A percentile compares a stretch with the other conserved stretches of the same genome.
Evolutionary conservation across 2,329 filamentous ascomycete species (phyloP).

Genomic region (Calonectria pteridis): DNA sequence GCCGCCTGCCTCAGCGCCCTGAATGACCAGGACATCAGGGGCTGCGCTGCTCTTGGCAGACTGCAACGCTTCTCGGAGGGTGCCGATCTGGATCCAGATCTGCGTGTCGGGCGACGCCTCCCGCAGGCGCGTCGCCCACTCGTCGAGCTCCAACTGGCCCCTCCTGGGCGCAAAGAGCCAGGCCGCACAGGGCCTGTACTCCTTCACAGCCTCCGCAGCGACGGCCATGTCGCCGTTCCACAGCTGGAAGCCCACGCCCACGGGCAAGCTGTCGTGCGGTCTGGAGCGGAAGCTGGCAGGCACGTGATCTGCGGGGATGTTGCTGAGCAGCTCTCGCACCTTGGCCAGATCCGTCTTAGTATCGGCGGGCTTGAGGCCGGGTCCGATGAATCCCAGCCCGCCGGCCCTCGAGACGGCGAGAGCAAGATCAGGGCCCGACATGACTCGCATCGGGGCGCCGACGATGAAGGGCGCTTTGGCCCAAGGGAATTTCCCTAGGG

Average conservation of each 20-base stretch:
- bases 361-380: conserved; percentile 50
- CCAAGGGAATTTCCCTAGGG: conserved; percentile 39
- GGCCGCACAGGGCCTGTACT: conserved; percentile 52
- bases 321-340: conserved; percentile 40
- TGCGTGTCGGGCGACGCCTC: conserved; percentile 54
- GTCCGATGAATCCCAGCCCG: conserved; percentile 69
- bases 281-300: conserved; percentile 24
- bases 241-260: conserved; percentile 59
- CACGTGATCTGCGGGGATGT: neutral
- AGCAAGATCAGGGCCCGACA: conserved; percentile 68
- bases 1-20: conserved; percentile 67
- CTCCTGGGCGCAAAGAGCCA: conserved; percentile 58
- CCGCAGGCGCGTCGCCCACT: conserved; percentile 61
- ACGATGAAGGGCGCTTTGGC: conserved; percentile 63
- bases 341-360: conserved; percentile 48
- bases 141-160: conserved; percentile 52
- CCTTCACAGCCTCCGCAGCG: conserved; percentile 46
- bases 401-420: conserved; percentile 77
- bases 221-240: conserved; percentile 57
- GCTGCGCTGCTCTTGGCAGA: conserved; percentile 48
- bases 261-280: conserved; percentile 47
- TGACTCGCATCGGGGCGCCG: conserved; percentile 77
- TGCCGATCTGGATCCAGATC: conserved; percentile 67
- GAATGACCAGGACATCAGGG: conserved; percentile 65
- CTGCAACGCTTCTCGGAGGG: conserved; percentile 60